phyloP scores from a whole-genome alignment of 139 green algal genomes.

The Tetraselmis striata region DNA sequence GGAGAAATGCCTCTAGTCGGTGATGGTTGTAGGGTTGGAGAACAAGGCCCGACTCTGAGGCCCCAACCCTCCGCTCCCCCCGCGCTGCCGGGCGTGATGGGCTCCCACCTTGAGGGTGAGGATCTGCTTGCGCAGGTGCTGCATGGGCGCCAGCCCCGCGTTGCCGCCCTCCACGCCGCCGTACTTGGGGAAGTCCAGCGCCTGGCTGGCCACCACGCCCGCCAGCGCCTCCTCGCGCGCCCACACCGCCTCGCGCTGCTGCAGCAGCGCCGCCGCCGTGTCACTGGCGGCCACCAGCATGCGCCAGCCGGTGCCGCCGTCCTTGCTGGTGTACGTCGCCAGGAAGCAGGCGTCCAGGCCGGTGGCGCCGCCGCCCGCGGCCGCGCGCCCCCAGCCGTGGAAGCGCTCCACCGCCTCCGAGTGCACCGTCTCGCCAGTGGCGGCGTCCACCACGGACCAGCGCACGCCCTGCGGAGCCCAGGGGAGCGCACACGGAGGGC shows the following conservation, averaged over 20 bases:
- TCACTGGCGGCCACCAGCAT: slow-evolving; percentile 41
- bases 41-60: no score
- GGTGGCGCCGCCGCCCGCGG: neutral
- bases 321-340: neutral
- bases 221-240: slow-evolving; percentile 64
- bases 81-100: no score
- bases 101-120: slow-evolving; percentile 45
- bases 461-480: neutral
- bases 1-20: no score
- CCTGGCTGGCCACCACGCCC: slow-evolving; percentile 22
- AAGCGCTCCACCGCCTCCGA: neutral
- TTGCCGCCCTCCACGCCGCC: slow-evolving; percentile 21
- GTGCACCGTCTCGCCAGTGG: slow-evolving; percentile 10
- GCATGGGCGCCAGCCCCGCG: neutral
- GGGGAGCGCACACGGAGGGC: no score
- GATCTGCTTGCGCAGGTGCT: slow-evolving; percentile 25
- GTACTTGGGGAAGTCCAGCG: slow-evolving; percentile 64
- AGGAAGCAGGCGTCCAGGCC: neutral
- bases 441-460: slow-evolving; percentile 3
- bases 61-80: no score
- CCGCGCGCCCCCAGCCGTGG: neutral
- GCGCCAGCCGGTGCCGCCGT: slow-evolving; percentile 14
- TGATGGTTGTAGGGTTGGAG: no score
- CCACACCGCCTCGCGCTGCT: slow-evolving; percentile 51
- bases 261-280: slow-evolving; percentile 33